Evolutionary conservation across 345 rosid genomes (phyloP).

Genomic region (Dipteronia sinensis): DNA sequence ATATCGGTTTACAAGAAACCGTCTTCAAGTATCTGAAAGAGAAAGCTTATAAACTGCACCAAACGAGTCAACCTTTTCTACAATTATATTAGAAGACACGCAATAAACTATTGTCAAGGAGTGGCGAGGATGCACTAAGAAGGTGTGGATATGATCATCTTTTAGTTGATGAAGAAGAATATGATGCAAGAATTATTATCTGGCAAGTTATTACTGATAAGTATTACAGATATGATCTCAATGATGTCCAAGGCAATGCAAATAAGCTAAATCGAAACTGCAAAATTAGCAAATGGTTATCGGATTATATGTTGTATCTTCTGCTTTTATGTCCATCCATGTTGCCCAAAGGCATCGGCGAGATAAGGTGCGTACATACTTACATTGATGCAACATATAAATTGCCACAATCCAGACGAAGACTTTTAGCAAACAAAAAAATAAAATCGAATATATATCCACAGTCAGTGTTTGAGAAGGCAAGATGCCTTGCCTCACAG

Average conservation of each 20-base stretch:
- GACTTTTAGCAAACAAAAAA: too few species aligned
- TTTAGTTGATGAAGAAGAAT: not conserved
- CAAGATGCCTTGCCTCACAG: too few species aligned
- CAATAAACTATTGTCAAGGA: too few species aligned
- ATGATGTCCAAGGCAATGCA: too few species aligned
- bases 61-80: too few species aligned
- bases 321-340: not conserved
- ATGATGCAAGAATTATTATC: not conserved
- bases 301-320: not conserved
- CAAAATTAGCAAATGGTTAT: not conserved
- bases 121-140: too few species aligned
- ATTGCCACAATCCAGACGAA: not conserved
- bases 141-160: too few species aligned
- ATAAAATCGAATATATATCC: too few species aligned
- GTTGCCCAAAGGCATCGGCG: not conserved
- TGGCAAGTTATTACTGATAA: not conserved
- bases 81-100: too few species aligned
- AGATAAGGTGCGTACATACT: not conserved
- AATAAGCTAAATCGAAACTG: too few species aligned
- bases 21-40: not conserved
- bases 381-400: not conserved
- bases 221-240: not conserved
- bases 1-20: not conserved
- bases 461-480: too few species aligned
- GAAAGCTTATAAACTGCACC: too few species aligned